Percentiles rank a stretch among this genome's conserved stretches.
Evolutionary conservation across 1,284 basidiomycete species (phyloP).

Genomic region (Apiotrichum porosum): DNA sequence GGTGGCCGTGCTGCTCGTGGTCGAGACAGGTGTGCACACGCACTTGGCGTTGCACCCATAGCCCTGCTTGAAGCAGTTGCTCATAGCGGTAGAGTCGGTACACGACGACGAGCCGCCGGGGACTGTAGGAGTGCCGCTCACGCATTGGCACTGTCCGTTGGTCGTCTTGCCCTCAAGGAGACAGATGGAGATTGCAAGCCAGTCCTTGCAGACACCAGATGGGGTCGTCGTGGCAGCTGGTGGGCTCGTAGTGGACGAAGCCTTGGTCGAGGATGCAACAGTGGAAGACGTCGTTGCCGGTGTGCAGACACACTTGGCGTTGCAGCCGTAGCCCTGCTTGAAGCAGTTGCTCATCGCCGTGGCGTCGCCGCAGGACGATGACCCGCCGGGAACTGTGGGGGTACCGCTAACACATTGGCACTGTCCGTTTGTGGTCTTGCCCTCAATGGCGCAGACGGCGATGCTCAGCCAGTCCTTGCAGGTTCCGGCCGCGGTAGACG

Average conservation of each 20-base stretch:
- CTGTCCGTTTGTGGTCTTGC: neutral
- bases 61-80: constrained; percentile 7
- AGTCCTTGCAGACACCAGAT: neutral
- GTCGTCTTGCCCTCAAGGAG: neutral
- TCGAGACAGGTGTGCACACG: neutral
- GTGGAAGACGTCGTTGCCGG: neutral
- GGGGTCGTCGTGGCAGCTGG: neutral
- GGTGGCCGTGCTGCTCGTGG: neutral
- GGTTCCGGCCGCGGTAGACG: neutral
- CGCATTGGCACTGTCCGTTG: constrained; percentile 4
- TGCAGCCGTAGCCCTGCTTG: constrained; percentile 1
- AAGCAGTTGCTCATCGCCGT: constrained; percentile 4
- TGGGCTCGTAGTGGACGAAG: neutral
- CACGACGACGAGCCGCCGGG: neutral
- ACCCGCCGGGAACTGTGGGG: neutral
- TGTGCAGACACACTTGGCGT: constrained; percentile 7
- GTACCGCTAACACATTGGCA: constrained; percentile 2
- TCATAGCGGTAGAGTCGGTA: neutral
- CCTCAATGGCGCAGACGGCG: neutral
- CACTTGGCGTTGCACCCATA: constrained; percentile 7
- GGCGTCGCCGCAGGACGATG: constrained; percentile 1
- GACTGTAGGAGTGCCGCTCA: neutral
- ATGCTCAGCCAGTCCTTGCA: neutral
- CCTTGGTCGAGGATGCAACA: neutral
- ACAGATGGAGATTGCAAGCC: constrained; percentile 1